Percentiles rank a stretch among this genome's conserved stretches.
Evolutionary conservation across 176 grass and related monocot species (phyloP).

Genomic region (Saccharum spontaneum): DNA sequence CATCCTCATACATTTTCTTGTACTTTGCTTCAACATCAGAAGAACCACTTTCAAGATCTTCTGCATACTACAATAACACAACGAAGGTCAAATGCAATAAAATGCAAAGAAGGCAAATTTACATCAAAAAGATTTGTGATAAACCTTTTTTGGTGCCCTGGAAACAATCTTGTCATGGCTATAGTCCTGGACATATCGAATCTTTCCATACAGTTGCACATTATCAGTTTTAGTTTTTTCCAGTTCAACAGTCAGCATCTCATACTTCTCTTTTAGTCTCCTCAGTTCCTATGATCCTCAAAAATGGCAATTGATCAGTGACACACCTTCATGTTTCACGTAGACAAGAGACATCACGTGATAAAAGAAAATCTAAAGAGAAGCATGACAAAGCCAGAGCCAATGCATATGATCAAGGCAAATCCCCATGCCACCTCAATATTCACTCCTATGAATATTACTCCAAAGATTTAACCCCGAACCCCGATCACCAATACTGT

Average conservation of each 20-base stretch:
- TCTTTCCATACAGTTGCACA: slow-evolving; percentile 96
- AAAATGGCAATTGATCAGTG: slow-evolving; percentile 24
- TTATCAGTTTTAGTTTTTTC: slow-evolving; percentile 99
- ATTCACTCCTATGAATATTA: slow-evolving; percentile 18
- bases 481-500: background rate
- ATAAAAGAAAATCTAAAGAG: slow-evolving; percentile 7
- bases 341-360: slow-evolving; percentile 9
- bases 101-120: background rate
- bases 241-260: slow-evolving; percentile 81
- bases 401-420: slow-evolving; percentile 16
- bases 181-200: slow-evolving; percentile 96
- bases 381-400: slow-evolving; percentile 20
- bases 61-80: slow-evolving; percentile 62
- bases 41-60: slow-evolving; percentile 98
- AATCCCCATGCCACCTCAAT: background rate
- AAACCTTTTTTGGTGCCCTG: slow-evolving; percentile 98
- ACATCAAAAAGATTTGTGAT: background rate
- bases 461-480: background rate
- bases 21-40: slow-evolving; percentile 99
- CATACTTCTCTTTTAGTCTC: slow-evolving; percentile 89
- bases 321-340: background rate
- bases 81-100: slow-evolving; percentile 39
- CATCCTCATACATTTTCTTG: slow-evolving; percentile 99
- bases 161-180: slow-evolving; percentile 96
- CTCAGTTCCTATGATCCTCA: slow-evolving; percentile 75